phyloP scores from a whole-genome alignment of 805 yeast species.

The Candida pseudofarinosa region DNA sequence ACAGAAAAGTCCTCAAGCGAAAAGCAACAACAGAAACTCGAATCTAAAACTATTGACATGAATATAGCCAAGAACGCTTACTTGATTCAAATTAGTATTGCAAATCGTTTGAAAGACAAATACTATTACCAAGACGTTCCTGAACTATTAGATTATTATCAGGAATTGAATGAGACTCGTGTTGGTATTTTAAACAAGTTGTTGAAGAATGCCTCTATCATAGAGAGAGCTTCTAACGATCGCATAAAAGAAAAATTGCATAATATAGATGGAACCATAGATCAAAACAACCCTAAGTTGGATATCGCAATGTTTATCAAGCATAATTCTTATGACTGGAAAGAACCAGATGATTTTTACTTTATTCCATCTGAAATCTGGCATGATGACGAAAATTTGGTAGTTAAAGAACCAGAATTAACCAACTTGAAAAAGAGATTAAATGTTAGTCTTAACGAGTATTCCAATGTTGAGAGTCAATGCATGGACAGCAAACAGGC shows the following conservation, averaged over 20 bases:
- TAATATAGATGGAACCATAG: slow-evolving; percentile 51
- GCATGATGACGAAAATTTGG: slow-evolving; percentile 90
- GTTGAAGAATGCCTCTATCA: slow-evolving; percentile 53
- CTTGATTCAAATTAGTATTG: slow-evolving; percentile 72
- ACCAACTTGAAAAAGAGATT: slow-evolving; percentile 51
- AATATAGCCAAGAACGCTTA: slow-evolving; percentile 82
- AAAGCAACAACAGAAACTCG: slow-evolving; percentile 49
- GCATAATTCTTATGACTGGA: slow-evolving; percentile 75
- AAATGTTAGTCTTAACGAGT: slow-evolving; percentile 35
- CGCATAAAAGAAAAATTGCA: slow-evolving; percentile 48
- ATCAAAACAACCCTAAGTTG: slow-evolving; percentile 65
- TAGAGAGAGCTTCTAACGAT: slow-evolving; percentile 51
- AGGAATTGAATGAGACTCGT: slow-evolving; percentile 77
- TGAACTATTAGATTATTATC: slow-evolving; percentile 78
- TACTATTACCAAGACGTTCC: slow-evolving; percentile 91
- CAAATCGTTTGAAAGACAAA: slow-evolving; percentile 90
- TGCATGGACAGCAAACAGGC: slow-evolving; percentile 49
- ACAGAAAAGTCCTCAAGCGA: slow-evolving; percentile 53
- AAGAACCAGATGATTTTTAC: slow-evolving; percentile 79
- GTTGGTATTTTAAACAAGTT: slow-evolving; percentile 68
- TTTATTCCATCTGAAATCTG: slow-evolving; percentile 89
- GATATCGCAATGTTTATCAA: slow-evolving; percentile 90
- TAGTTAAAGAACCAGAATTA: slow-evolving; percentile 54
- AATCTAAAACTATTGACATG: slow-evolving; percentile 74
- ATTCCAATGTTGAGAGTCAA: slow-evolving; percentile 35